These are phyloP conservation scores for Candida michaelii DNA, from an alignment of 805 yeast genomes.

Conservation along the genomic window DNA sequence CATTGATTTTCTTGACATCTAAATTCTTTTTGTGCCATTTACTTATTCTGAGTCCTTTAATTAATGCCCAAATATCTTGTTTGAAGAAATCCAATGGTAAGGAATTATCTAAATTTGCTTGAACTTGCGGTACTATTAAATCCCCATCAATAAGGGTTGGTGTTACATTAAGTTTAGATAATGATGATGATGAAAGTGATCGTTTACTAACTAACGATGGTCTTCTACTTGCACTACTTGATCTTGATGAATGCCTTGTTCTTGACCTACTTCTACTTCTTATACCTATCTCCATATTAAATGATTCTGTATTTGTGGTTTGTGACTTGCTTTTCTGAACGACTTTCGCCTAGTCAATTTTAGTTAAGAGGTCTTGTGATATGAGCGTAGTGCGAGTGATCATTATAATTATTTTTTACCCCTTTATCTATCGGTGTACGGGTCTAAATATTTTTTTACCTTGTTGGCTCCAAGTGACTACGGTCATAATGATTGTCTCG, in stretches of 20 bases:
- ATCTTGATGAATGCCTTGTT: slow-evolving; percentile 35
- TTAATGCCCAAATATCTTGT: slow-evolving; percentile 68
- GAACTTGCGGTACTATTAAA: slow-evolving; percentile 48
- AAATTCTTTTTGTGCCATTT: slow-evolving; percentile 71
- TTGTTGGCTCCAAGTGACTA: too few relatives aligned
- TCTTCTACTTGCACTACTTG: slow-evolving; percentile 34
- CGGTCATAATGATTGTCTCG: too few relatives aligned
- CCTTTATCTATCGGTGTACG: too few relatives aligned
- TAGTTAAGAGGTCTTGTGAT: slow-evolving; percentile 10
- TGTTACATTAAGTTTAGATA: slow-evolving; percentile 26
- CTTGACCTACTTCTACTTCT: slow-evolving; percentile 23
- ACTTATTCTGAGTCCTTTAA: slow-evolving; percentile 63
- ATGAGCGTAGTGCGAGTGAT: background rate
- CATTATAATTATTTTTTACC: too few relatives aligned
- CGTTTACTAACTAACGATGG: slow-evolving; percentile 33
- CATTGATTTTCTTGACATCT: slow-evolving; percentile 40
- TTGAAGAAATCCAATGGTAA: slow-evolving; percentile 84
- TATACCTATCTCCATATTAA: slow-evolving; percentile 15
- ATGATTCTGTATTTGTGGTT: background rate
- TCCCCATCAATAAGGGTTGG: slow-evolving; percentile 30
- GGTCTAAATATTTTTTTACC: too few relatives aligned
- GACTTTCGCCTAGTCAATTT: background rate
- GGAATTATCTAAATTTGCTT: slow-evolving; percentile 66
- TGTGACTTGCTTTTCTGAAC: background rate
- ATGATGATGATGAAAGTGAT: slow-evolving; percentile 36